phyloP scores from a whole-genome alignment of 2,329 filamentous ascomycete genomes.

The Paraphaeosphaeria sporulosa region DNA sequence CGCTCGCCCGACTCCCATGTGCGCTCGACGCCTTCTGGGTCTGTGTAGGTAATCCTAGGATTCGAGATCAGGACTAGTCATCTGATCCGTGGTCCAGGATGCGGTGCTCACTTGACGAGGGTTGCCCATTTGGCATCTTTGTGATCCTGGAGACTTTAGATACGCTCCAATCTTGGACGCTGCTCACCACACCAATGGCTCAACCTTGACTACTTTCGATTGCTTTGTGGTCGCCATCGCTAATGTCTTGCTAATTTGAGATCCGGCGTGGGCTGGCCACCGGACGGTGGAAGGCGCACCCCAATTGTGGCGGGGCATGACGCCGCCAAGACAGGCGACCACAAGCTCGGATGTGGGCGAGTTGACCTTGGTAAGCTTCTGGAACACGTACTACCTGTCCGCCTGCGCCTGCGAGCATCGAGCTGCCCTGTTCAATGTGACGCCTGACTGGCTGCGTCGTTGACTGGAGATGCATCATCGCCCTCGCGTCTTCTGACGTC shows the following conservation, averaged over 20 bases:
- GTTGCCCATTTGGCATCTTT: slow-evolving; percentile 52
- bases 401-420: not conserved
- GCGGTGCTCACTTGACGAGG: slow-evolving; percentile 43
- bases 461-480: not conserved
- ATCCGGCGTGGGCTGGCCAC: not conserved
- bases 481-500: not conserved
- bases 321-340: slow-evolving; percentile 2
- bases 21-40: slow-evolving; percentile 65
- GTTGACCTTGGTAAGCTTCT: not conserved
- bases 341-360: not conserved
- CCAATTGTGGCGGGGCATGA: slow-evolving; percentile 2
- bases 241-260: not conserved
- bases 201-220: slow-evolving; percentile 45
- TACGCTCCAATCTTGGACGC: not conserved
- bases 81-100: not conserved
- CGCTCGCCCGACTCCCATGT: slow-evolving; percentile 78
- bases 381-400: not conserved
- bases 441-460: not conserved
- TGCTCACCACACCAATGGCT: slow-evolving; percentile 42
- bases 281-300: not conserved
- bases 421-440: not conserved
- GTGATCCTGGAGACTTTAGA: slow-evolving; percentile 39
- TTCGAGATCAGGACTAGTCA: slow-evolving; percentile 13
- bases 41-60: slow-evolving; percentile 62
- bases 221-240: slow-evolving; percentile 33